phyloP scores from a whole-genome alignment of 148 eudicot genomes.

The Euryodendron excelsum region DNA sequence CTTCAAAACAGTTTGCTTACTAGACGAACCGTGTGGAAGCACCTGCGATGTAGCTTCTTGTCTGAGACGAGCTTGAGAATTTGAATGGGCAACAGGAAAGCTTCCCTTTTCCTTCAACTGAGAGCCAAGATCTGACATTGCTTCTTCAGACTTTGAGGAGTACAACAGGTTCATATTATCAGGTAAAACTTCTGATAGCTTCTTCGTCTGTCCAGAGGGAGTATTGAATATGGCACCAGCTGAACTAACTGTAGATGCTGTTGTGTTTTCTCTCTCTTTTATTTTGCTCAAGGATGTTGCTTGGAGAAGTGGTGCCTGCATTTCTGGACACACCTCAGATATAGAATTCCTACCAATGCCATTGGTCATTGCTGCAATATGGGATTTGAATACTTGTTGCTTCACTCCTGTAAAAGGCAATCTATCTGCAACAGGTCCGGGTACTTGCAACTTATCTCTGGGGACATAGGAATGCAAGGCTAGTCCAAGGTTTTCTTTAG shows the following conservation, averaged over 20 bases:
- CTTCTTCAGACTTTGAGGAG: constrained; percentile 28
- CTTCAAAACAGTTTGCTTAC: background rate
- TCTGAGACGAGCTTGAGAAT: constrained; percentile 3
- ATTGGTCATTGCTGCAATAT: background rate
- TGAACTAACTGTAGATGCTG: constrained; percentile 7
- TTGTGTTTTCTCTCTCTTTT: constrained; percentile 13
- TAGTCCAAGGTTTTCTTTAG: constrained; percentile 40
- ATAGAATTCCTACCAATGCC: constrained; percentile 11
- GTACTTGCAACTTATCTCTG: constrained; percentile 3
- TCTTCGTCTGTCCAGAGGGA: background rate
- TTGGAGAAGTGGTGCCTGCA: constrained; percentile 6
- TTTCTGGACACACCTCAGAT: constrained; percentile 14
- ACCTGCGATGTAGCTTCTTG: background rate
- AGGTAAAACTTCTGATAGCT: background rate
- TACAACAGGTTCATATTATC: constrained; percentile 23
- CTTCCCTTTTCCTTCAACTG: constrained; percentile 5
- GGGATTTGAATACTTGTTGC: background rate
- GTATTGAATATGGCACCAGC: background rate
- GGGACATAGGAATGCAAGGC: constrained; percentile 11
- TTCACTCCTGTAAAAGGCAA: constrained; percentile 16
- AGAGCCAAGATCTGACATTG: constrained; percentile 10
- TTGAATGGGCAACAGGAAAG: background rate
- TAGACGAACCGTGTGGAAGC: background rate
- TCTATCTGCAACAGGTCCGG: constrained; percentile 5
- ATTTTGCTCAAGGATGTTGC: constrained; percentile 13